Percentiles rank a stretch among this genome's conserved stretches.
Evolutionary conservation across 75 land plant genomes (phyloP).

Genomic region (Picea glauca): DNA sequence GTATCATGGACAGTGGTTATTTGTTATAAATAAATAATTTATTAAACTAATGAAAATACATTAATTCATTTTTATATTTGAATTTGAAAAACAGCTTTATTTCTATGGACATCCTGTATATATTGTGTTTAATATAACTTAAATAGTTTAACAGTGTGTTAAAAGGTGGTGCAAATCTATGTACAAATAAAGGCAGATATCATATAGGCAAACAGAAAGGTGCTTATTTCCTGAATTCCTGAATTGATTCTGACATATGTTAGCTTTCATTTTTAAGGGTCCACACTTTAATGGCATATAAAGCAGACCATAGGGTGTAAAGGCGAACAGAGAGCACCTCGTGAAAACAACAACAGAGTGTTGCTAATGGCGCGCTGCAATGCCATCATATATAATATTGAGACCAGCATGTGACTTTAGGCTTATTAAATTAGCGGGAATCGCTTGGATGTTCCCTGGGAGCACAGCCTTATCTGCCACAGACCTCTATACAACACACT

Average conservation of each 20-base stretch:
- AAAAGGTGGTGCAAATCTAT: not conserved
- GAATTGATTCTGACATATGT: constrained; percentile 1
- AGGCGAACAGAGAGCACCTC: constrained; percentile 5
- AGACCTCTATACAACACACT: not conserved
- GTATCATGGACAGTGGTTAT: not conserved
- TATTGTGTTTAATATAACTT: too few species aligned
- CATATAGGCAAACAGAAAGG: constrained; percentile 2
- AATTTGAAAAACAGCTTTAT: not conserved
- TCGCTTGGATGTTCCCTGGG: constrained; percentile 8
- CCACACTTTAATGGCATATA: constrained; percentile 7
- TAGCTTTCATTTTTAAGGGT: constrained; percentile 2
- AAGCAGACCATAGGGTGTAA: not conserved
- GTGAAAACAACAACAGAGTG: not conserved
- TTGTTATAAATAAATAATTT: not conserved
- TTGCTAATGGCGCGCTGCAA: not conserved
- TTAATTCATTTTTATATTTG: not conserved
- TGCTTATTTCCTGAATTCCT: not conserved
- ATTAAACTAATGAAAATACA: not conserved
- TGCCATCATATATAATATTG: not conserved
- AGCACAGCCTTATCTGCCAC: constrained; percentile 13
- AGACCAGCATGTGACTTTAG: constrained; percentile 5
- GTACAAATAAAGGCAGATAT: not conserved
- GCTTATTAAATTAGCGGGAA: not conserved
- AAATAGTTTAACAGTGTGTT: not conserved
- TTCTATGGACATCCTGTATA: not conserved